phyloP scores from a whole-genome alignment of 257 asterid species.

The Voacanga thouarsii region DNA sequence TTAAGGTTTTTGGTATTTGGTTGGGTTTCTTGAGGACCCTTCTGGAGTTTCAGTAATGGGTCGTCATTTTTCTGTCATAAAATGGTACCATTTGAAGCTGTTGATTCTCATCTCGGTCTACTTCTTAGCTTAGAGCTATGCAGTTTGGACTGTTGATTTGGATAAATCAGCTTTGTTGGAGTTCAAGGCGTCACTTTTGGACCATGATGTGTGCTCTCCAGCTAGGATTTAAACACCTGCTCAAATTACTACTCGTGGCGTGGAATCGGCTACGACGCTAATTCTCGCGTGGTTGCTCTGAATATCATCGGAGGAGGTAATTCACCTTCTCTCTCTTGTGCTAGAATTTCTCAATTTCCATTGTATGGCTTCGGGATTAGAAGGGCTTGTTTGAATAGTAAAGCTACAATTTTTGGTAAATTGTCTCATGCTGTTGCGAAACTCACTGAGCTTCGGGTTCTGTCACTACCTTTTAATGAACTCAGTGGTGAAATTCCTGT shows the following conservation, averaged over 20 bases:
- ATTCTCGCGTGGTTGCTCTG: conserved; percentile 67
- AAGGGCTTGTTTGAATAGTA: too few species aligned
- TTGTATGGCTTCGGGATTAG: too few species aligned
- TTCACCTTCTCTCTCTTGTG: conserved; percentile 38
- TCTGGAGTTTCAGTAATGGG: conserved; percentile 63
- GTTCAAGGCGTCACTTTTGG: conserved; percentile 64
- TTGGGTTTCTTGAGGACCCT: conserved; percentile 44
- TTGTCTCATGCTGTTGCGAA: too few species aligned
- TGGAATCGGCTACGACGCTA: conserved; percentile 68
- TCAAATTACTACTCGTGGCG: conserved; percentile 70
- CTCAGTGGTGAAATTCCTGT: too few species aligned
- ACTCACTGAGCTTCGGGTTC: too few species aligned
- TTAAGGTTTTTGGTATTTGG: conserved; percentile 28
- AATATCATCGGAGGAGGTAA: conserved; percentile 79
- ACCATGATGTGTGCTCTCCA: conserved; percentile 56
- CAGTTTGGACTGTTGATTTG: conserved; percentile 44
- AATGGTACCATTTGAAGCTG: conserved; percentile 67
- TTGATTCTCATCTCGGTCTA: conserved; percentile 44
- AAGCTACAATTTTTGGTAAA: too few species aligned
- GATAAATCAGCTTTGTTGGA: conserved; percentile 86
- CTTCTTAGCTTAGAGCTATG: conserved; percentile 39
- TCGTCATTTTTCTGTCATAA: conserved; percentile 44
- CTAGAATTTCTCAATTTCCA: too few species aligned
- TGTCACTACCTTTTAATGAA: too few species aligned
- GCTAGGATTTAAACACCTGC: conserved; percentile 46